These are phyloP conservation scores for Arthonia radiata DNA, from an alignment of 495 filamentous ascomycete species.

Conservation along the genomic window DNA sequence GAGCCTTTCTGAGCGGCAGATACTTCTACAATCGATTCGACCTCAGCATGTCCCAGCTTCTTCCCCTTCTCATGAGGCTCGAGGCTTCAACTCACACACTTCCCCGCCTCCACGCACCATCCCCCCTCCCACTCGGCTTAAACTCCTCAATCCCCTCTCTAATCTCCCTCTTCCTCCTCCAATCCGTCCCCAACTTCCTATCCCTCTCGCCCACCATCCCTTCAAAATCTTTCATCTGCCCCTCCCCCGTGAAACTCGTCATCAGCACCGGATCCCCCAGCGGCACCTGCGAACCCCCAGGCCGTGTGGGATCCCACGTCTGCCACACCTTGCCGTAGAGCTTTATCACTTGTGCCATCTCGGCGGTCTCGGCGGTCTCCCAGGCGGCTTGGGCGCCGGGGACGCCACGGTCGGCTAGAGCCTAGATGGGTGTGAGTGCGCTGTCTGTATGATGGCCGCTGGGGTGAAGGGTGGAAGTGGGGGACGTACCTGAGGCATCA, in stretches of 20 bases:
- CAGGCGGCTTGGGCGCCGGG: slow-evolving; percentile 29
- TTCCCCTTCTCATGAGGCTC: no score
- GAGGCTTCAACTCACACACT: no score
- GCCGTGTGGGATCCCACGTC: slow-evolving; percentile 76
- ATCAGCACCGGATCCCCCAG: slow-evolving; percentile 54
- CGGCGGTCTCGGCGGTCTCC: slow-evolving; percentile 52
- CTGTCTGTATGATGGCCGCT: no score
- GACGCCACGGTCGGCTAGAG: slow-evolving; percentile 19
- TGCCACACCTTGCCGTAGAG: slow-evolving; percentile 84
- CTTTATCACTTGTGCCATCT: slow-evolving; percentile 47
- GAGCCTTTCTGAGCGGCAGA: no score
- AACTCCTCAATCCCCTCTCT: slow-evolving; percentile 31
- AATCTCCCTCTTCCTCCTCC: slow-evolving; percentile 32
- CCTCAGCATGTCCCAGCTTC: no score
- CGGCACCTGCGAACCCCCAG: slow-evolving; percentile 48
- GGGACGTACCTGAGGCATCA: no score
- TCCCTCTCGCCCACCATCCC: slow-evolving; percentile 38
- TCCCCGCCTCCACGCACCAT: no score
- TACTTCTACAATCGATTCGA: no score
- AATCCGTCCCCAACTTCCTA: slow-evolving; percentile 34
- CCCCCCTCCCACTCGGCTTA: no score
- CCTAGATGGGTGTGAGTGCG: no score
- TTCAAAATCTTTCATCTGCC: slow-evolving; percentile 35
- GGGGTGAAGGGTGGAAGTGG: no score
- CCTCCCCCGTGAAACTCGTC: slow-evolving; percentile 39